Conservation (phyloP, 176 grass and related monocot species). For the Areca catechu region DNA sequence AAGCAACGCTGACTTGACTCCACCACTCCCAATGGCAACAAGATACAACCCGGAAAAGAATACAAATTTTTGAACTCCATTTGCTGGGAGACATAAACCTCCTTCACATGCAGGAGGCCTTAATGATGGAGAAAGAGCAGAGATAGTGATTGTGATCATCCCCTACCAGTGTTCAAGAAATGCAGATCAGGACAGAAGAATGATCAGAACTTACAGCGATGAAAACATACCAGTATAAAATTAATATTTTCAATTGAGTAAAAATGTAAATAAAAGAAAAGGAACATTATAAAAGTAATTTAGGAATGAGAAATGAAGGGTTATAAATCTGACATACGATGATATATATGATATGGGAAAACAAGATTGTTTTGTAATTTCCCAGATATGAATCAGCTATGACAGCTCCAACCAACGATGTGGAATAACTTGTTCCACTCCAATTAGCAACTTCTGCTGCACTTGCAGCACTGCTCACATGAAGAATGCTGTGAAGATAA, state of each 20-base stretch:
- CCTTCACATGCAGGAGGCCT: slow-evolving; percentile 51
- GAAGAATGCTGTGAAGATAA: slow-evolving; percentile 74
- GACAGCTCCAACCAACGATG: slow-evolving; percentile 65
- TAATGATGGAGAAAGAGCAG: slow-evolving; percentile 54
- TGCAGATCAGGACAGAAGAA: background rate
- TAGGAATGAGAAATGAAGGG: too few species aligned
- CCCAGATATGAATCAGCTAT: slow-evolving; percentile 84
- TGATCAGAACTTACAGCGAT: too few species aligned
- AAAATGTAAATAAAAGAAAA: background rate
- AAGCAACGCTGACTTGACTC: slow-evolving; percentile 69
- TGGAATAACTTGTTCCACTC: slow-evolving; percentile 75
- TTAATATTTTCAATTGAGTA: too few species aligned
- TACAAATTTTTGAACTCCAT: slow-evolving; percentile 52
- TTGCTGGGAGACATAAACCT: slow-evolving; percentile 57
- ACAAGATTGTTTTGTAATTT: slow-evolving; percentile 64
- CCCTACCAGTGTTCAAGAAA: slow-evolving; percentile 41
- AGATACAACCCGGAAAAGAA: slow-evolving; percentile 67
- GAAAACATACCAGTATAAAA: too few species aligned
- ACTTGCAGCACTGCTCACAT: slow-evolving; percentile 62
- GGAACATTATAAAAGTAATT: too few species aligned
- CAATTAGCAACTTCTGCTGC: slow-evolving; percentile 67
- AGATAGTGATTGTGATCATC: slow-evolving; percentile 58
- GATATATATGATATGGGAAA: slow-evolving; percentile 67
- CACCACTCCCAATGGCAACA: slow-evolving; percentile 64
- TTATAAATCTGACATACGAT: slow-evolving; percentile 33